phyloP scores from a whole-genome alignment of 345 rosid genomes.

The Citrus glauca region DNA sequence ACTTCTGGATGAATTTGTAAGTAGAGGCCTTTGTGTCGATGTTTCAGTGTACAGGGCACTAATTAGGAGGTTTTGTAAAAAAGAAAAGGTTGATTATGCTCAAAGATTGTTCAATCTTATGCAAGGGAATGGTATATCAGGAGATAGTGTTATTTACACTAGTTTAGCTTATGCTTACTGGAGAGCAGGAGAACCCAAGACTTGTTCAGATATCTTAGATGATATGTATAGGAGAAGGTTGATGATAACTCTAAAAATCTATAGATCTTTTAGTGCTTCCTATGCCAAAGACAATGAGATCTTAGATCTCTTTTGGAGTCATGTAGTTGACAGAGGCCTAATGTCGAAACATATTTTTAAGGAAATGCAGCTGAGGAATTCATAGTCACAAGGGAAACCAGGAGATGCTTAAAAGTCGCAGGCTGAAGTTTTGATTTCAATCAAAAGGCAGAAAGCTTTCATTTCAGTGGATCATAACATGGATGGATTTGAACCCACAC shows the following conservation, averaged over 20 bases:
- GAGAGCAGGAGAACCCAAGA: constrained; percentile 61
- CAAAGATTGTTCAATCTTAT: constrained; percentile 45
- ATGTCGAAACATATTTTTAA: constrained; percentile 59
- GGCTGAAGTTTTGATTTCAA: neutral
- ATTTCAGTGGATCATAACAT: neutral
- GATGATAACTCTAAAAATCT: constrained; percentile 67
- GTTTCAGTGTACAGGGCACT: constrained; percentile 76
- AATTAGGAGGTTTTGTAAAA: constrained; percentile 77
- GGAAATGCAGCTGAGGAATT: constrained; percentile 37
- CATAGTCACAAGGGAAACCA: neutral
- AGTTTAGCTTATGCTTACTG: constrained; percentile 74
- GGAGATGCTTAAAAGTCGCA: neutral
- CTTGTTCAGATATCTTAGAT: constrained; percentile 53
- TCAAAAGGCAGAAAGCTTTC: neutral
- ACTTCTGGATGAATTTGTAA: constrained; percentile 57
- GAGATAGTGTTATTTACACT: constrained; percentile 67
- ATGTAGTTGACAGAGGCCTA: constrained; percentile 54
- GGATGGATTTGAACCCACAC: neutral
- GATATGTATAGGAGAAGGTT: constrained; percentile 73
- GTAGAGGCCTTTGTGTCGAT: constrained; percentile 52
- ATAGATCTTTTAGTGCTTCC: constrained; percentile 57
- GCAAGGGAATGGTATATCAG: constrained; percentile 61
- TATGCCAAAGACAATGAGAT: constrained; percentile 44
- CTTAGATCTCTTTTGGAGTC: constrained; percentile 71
- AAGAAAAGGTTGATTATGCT: constrained; percentile 60